These are phyloP conservation scores for Trametes elegans DNA, from an alignment of 768 basidiomycete species.

Conservation along the genomic window DNA sequence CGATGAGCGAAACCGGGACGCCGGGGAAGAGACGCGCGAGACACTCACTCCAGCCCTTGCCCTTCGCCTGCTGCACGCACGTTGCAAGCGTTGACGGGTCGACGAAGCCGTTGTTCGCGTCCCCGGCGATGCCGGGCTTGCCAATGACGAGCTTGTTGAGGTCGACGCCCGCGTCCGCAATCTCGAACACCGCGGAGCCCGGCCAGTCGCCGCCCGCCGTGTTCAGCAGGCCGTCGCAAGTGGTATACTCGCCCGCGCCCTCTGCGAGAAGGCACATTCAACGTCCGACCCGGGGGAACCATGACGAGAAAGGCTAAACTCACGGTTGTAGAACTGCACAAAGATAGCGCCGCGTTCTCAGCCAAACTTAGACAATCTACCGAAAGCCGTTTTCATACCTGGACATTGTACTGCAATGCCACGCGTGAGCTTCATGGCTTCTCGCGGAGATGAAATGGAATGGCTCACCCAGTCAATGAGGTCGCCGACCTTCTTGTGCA, in stretches of 20 bases:
- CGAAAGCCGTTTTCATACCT: conserved; percentile 6
- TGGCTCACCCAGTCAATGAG: conserved; percentile 57
- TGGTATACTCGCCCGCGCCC: conserved; percentile 38
- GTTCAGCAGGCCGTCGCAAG: conserved; percentile 38
- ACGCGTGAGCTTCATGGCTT: not conserved
- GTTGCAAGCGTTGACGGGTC: conserved; percentile 49
- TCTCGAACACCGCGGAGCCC: conserved; percentile 45
- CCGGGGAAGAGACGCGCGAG: not conserved
- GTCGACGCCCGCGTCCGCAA: conserved; percentile 53
- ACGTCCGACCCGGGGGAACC: not conserved
- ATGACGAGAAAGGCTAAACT: conserved; percentile 9
- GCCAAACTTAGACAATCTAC: not conserved
- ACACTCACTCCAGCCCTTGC: conserved; percentile 62
- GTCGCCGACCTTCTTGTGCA: conserved; percentile 51
- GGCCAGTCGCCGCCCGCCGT: conserved; percentile 42
- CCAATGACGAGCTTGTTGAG: conserved; percentile 72
- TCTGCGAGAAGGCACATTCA: conserved; percentile 25
- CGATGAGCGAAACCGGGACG: not conserved
- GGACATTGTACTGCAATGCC: conserved; percentile 27
- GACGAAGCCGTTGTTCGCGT: conserved; percentile 54
- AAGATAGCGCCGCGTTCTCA: not conserved
- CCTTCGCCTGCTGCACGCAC: conserved; percentile 58
- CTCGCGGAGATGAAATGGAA: not conserved
- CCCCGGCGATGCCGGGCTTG: conserved; percentile 53
- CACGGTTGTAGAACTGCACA: conserved; percentile 43